Percentiles rank a stretch among this genome's conserved stretches.
Evolutionary conservation across 331 rosid species (phyloP).

Genomic region (Acacia pycnantha): DNA sequence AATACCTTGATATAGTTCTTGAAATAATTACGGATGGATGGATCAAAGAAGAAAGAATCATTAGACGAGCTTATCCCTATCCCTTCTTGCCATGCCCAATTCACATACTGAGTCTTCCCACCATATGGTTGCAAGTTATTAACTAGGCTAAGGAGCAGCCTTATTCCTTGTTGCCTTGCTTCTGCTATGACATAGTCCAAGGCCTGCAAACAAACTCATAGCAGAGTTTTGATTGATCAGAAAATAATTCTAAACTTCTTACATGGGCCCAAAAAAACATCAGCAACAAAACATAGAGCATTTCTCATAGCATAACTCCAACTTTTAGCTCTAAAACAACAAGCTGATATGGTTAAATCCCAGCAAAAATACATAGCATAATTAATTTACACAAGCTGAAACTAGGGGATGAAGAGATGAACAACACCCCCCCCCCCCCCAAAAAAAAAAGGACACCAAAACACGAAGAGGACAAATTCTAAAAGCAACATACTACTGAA

Average conservation of each 20-base stretch:
- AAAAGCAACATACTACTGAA: constrained; percentile 6
- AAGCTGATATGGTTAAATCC: constrained; percentile 2
- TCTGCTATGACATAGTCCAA: constrained; percentile 93
- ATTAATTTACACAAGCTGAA: not conserved
- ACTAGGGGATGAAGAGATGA: constrained; percentile 13
- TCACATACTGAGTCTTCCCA: constrained; percentile 94
- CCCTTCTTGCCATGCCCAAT: constrained; percentile 99
- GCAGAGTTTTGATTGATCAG: constrained; percentile 12
- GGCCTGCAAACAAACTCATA: constrained; percentile 61
- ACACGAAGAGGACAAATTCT: constrained; percentile 12
- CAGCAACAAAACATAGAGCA: not conserved
- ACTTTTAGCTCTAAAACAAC: constrained; percentile 10
- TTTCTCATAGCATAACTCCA: not conserved
- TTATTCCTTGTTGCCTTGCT: constrained; percentile 73
- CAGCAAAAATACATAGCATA: not conserved
- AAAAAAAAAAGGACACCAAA: not conserved
- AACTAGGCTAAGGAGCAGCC: constrained; percentile 87
- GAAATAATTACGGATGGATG: constrained; percentile 84
- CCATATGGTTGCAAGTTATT: constrained; percentile 93
- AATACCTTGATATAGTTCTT: constrained; percentile 81
- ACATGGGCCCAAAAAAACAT: constrained; percentile 2
- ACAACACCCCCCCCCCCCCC: too few relatives aligned
- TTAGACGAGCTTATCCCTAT: constrained; percentile 86
- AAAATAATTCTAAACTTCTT: constrained; percentile 12
- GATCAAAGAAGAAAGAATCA: constrained; percentile 98